Conservation (phyloP, 108 stramenopile species). For the Fistulifera solaris region DNA sequence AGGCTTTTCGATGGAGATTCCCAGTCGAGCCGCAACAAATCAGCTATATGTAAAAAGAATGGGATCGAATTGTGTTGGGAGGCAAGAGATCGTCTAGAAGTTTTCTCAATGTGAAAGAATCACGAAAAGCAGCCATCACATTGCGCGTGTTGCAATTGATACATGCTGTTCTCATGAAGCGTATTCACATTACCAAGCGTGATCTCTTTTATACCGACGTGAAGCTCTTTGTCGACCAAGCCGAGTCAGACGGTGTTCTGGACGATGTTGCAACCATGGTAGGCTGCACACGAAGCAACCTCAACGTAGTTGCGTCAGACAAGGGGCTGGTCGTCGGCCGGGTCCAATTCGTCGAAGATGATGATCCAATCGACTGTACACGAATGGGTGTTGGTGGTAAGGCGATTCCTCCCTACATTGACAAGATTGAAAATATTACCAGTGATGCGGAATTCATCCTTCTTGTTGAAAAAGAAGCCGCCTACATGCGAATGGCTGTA, state of each 20-base stretch:
- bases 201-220: constrained; percentile 99
- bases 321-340: constrained; percentile 97
- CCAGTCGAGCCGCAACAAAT: constrained; percentile 76
- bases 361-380: constrained; percentile 93
- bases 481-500: constrained; percentile 95
- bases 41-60: constrained; percentile 86
- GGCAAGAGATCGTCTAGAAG: constrained; percentile 46
- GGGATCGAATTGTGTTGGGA: constrained; percentile 87
- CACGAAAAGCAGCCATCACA: constrained; percentile 91
- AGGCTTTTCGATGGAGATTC: constrained; percentile 75
- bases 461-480: constrained; percentile 97
- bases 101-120: constrained; percentile 78
- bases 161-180: constrained; percentile 83
- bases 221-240: constrained; percentile 93
- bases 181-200: constrained; percentile 98
- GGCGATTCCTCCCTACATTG: constrained; percentile 95
- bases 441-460: constrained; percentile 94
- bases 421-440: constrained; percentile 90
- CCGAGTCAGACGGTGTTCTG: constrained; percentile 86
- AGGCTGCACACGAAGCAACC: constrained; percentile 91
- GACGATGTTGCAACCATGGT: constrained; percentile 96
- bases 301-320: constrained; percentile 95
- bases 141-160: constrained; percentile 89
- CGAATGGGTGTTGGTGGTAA: constrained; percentile 90
- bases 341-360: constrained; percentile 85